These are phyloP conservation scores for Microbotryum intermedium DNA, from an alignment of 1,284 basidiomycete species.

Conservation along the genomic window DNA sequence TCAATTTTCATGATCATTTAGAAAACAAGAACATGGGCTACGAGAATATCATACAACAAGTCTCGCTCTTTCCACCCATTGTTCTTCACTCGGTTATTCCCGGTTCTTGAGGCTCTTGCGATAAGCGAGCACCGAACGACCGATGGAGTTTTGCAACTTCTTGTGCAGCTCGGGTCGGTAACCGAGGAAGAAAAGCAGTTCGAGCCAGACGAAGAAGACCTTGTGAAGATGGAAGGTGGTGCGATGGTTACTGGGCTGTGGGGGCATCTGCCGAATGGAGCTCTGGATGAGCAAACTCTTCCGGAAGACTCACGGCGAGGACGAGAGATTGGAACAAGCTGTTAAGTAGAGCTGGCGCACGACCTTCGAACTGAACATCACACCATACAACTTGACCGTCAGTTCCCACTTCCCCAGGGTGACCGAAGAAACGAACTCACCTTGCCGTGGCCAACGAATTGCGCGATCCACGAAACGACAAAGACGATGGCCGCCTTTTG, in stretches of 20 bases:
- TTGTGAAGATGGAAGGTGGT: neutral
- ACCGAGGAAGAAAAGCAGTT: slow-evolving; percentile 34
- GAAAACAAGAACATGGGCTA: neutral
- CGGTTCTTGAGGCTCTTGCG: slow-evolving; percentile 9
- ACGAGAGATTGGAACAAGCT: slow-evolving; percentile 34
- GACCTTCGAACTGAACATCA: slow-evolving; percentile 32
- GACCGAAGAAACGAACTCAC: neutral
- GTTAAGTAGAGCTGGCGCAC: slow-evolving; percentile 35
- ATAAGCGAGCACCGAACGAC: slow-evolving; percentile 16
- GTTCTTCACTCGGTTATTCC: neutral
- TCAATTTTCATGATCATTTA: too few relatives aligned
- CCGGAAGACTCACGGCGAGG: slow-evolving; percentile 22
- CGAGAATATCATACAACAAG: neutral
- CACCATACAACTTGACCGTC: neutral
- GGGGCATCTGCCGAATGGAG: neutral
- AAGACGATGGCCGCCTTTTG: slow-evolving; percentile 19
- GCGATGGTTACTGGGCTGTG: slow-evolving; percentile 2
- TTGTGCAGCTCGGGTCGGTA: slow-evolving; percentile 32
- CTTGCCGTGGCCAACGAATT: slow-evolving; percentile 32
- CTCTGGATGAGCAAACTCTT: neutral
- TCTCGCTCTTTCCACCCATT: neutral
- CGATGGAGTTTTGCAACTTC: slow-evolving; percentile 27
- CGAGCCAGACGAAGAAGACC: slow-evolving; percentile 36
- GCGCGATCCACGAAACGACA: slow-evolving; percentile 32
- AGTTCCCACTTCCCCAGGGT: neutral